phyloP scores from a whole-genome alignment of 306 rosid genomes.

The Lathyrus aphaca region DNA sequence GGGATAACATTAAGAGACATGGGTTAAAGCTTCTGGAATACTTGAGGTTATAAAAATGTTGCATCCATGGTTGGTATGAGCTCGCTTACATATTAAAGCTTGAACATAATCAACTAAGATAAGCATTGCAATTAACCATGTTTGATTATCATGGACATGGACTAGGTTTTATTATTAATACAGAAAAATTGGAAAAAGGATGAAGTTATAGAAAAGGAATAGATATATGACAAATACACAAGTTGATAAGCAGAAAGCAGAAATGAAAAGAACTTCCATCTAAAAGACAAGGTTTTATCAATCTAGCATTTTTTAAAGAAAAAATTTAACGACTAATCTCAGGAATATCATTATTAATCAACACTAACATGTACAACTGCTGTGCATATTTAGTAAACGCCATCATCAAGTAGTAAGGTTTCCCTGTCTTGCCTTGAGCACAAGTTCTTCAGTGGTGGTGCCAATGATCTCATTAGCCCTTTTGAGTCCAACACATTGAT shows the following conservation, averaged over 20 bases:
- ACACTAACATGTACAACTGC: conserved; percentile 35
- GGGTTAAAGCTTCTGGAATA: no score
- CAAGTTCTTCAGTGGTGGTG: conserved; percentile 93
- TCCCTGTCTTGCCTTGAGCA: conserved; percentile 66
- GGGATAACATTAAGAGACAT: no score
- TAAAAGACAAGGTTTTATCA: conserved; percentile 5
- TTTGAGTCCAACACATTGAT: conserved; percentile 77
- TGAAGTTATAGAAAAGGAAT: neutral
- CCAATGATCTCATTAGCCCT: conserved; percentile 93
- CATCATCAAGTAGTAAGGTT: conserved; percentile 38
- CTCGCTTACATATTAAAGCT: neutral
- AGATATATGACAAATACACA: conserved; percentile 22
- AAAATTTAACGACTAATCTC: conserved; percentile 33
- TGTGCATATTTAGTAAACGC: conserved; percentile 29
- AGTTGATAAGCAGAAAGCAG: neutral
- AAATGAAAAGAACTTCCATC: conserved; percentile 25
- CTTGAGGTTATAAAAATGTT: no score
- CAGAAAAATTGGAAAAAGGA: conserved; percentile 9
- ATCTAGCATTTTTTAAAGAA: conserved; percentile 13
- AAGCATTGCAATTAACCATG: neutral
- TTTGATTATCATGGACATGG: conserved; percentile 1
- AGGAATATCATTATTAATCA: conserved; percentile 18
- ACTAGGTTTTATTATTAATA: conserved; percentile 34
- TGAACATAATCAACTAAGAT: conserved; percentile 10
- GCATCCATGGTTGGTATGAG: no score